Evolutionary conservation across 1,284 basidiomycete species (phyloP), one percentile per base, ranked within the genome.

Genomic region (Moniliella sp.): DNA sequence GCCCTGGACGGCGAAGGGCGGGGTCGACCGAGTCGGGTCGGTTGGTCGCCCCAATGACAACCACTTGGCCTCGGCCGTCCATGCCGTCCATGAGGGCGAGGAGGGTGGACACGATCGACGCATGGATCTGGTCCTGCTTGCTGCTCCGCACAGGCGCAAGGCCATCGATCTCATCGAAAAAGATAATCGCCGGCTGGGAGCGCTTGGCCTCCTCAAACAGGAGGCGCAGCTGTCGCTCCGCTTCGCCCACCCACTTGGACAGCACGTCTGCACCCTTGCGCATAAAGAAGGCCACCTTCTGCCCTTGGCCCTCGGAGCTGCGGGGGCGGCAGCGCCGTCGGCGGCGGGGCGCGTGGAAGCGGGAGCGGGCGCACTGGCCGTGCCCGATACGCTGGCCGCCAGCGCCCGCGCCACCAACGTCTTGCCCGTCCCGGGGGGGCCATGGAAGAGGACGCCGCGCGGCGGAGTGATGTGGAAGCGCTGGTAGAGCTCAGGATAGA

Each of bases 231-330:
- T 97, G 91, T 3, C 91, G 74, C 57, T 97, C 91, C 2, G 91
- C 91, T 64, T 99, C 91, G 37, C 91, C 91, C 8, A 99, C 88
- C 91, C 91, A 99, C 65, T 97, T 97, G 4, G 83, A 91, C 15
- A 97, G 69, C 46, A 81, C 84, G 61, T 99, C 91, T 14, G 91
- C 91, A 25, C 91, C 91, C 64, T 99, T 99, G 31, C 91, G 78
- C 91, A 99, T 97, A 69, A 93, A 97, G 67, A 99, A 99, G 2
- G 81, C 78, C 25, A 97, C 88, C 48, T 78, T 75, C 47, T 78
- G 78, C n/a, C n/a, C n/a, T n/a, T n/a, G n/a, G 18, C 82, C 86
- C 30, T 81, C 75, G 1, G 75, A 75, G 30, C 81, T 76, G 62
- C 82, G 88, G n/a, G n/a, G n/a, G n/a, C n/a, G n/a, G n/a, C n/a